These are phyloP conservation scores for Taphrina confusa DNA, from an alignment of 1,139 yeast species.

Conservation along the genomic window DNA sequence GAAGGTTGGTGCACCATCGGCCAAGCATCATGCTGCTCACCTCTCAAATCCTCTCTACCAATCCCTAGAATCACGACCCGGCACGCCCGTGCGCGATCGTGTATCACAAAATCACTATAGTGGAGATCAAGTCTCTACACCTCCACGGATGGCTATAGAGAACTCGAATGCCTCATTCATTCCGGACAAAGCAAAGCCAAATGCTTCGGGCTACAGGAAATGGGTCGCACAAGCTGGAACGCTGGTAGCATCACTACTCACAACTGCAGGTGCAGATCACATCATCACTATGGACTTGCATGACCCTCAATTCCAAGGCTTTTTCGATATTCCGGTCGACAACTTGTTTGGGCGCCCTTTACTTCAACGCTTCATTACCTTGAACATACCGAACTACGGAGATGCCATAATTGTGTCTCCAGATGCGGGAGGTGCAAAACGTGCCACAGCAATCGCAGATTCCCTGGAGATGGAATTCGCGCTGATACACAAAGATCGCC, in stretches of 20 bases:
- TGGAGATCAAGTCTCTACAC: neutral
- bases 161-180: constrained; percentile 33
- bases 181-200: constrained; percentile 45
- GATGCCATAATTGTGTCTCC: constrained; percentile 90
- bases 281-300: constrained; percentile 97
- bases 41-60: constrained; percentile 44
- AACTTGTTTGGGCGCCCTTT: constrained; percentile 94
- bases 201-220: constrained; percentile 69
- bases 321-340: constrained; percentile 93
- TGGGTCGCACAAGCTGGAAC: constrained; percentile 98
- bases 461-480: constrained; percentile 91
- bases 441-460: constrained; percentile 96
- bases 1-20: constrained; percentile 62
- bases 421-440: constrained; percentile 98
- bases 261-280: constrained; percentile 95
- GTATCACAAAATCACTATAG: constrained; percentile 9
- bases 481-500: constrained; percentile 89
- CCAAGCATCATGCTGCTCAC: constrained; percentile 23
- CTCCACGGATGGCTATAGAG: constrained; percentile 17
- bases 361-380: constrained; percentile 82
- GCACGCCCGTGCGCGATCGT: constrained; percentile 37
- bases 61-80: constrained; percentile 61
- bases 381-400: constrained; percentile 61
- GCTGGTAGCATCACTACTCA: constrained; percentile 73
- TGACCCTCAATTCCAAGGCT: constrained; percentile 97